Conservation (phyloP, 352 stramenopile species). For the Pilasporangium apinafurcum region DNA sequence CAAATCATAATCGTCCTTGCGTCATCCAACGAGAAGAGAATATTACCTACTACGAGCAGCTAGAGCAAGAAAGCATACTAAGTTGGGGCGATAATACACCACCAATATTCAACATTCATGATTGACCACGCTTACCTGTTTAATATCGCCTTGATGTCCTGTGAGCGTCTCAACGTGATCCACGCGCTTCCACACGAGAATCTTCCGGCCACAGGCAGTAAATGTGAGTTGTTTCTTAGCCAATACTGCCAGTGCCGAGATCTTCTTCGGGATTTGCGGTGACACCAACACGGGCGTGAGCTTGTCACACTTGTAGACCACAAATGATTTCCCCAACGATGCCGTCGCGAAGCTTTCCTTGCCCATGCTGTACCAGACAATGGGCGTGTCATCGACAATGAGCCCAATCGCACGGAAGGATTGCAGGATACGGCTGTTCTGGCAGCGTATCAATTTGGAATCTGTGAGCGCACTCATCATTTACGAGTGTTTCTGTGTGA, state of each 20-base stretch:
- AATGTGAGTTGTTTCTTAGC: constrained; percentile 74
- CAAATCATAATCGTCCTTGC: constrained; percentile 44
- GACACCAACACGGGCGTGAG: constrained; percentile 82
- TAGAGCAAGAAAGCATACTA: constrained; percentile 4
- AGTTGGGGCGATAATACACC: background rate
- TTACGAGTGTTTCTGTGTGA: background rate
- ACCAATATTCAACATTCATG: background rate
- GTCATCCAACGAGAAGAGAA: constrained; percentile 73
- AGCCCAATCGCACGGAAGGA: constrained; percentile 89
- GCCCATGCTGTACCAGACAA: constrained; percentile 84
- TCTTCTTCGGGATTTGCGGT: constrained; percentile 72
- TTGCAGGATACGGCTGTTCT: constrained; percentile 76
- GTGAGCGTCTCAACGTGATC: constrained; percentile 41
- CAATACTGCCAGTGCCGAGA: constrained; percentile 52
- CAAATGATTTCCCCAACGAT: constrained; percentile 87
- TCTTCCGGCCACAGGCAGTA: constrained; percentile 60
- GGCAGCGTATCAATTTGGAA: constrained; percentile 31
- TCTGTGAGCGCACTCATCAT: background rate
- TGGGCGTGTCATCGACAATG: constrained; percentile 81
- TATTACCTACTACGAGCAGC: constrained; percentile 47
- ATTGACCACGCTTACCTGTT: constrained; percentile 18
- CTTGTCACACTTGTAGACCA: constrained; percentile 89
- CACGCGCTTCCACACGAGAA: constrained; percentile 71
- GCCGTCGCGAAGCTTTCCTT: constrained; percentile 85
- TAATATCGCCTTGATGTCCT: constrained; percentile 53